Evolutionary conservation across 176 grass and related monocot genomes (phyloP), one percentile per base, ranked within the genome.

Genomic region (Carex myosuroides): DNA sequence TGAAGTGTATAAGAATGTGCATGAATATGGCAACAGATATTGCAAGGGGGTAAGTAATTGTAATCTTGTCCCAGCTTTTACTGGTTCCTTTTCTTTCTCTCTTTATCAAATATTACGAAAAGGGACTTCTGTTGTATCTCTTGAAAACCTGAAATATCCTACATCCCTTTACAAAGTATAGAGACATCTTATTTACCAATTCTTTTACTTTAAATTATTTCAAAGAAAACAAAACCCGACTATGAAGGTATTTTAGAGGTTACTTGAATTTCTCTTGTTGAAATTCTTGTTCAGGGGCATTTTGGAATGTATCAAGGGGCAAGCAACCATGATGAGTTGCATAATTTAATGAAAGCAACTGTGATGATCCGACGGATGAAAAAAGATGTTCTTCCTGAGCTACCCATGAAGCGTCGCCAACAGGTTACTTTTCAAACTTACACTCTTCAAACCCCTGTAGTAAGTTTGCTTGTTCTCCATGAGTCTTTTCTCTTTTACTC

Each of bases 281-380:
- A 84, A 17, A 85, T 84, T 64, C 21, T 81, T 76, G 13, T 63
- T 89, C 89, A 94, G 92, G 89, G 91, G 5, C 29, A 80, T 13
- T 98, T 90, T 77, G 95, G 95, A 77, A 16, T 87, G 58, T 94
- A 90, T 83, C 95, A 98, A 98, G 95, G 95, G 85, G 95, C 95
- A 78, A 98, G 95, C 83, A 98, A 98, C 83, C 95, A 98, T 37
- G 92, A 94, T 41, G 95, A 94, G 82, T 91, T 98, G 17, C 95
- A 98, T 91, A 93, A 89, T 89, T 88, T 98, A 87, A 93, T 98
- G 91, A 98, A 94, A 87, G 91, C 95, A 86, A 98, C 95, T 46
- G 85, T 94, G 74, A 94, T 98, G 95, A 98, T 98, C 67, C 95
- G 92, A 17, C 88, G 95, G 59, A 88, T 98, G 85, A 98, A 98